Conservation (phyloP, 2,329 filamentous ascomycete genomes). For the Cyphellophora attinorum region DNA sequence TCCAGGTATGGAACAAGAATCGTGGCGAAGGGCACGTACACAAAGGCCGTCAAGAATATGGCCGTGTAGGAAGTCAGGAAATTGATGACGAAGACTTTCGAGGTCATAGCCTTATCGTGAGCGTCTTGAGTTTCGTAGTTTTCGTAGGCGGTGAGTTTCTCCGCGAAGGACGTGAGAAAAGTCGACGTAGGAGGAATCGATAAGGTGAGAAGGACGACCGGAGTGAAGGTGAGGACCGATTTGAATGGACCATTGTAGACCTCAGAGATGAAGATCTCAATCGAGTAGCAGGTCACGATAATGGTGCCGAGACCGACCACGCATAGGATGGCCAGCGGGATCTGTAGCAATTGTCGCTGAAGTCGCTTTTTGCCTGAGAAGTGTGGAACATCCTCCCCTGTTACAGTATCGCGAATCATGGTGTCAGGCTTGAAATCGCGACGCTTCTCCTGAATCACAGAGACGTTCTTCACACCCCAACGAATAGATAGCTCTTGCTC, state of each 20-base stretch:
- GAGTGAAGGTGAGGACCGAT: constrained; percentile 73
- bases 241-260: constrained; percentile 87
- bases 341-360: constrained; percentile 65
- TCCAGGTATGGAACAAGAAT: constrained; percentile 78
- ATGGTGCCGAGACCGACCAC: constrained; percentile 64
- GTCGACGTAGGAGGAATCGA: constrained; percentile 69
- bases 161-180: constrained; percentile 66
- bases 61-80: constrained; percentile 94
- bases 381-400: constrained; percentile 65
- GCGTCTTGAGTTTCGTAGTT: constrained; percentile 86
- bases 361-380: constrained; percentile 71
- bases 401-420: constrained; percentile 67
- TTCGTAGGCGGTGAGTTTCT: constrained; percentile 68
- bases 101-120: constrained; percentile 73
- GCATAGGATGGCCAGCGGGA: constrained; percentile 75
- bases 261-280: constrained; percentile 93
- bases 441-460: constrained; percentile 66
- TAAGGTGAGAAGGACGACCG: constrained; percentile 76
- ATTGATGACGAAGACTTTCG: constrained; percentile 92
- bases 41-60: constrained; percentile 84
- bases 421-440: constrained; percentile 72
- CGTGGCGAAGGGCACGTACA: constrained; percentile 86
- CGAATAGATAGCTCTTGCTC: constrained; percentile 76
- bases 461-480: constrained; percentile 83
- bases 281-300: constrained; percentile 78